Conservation (phyloP, 1,284 basidiomycete species). For the Singerocomus inundabilis region DNA sequence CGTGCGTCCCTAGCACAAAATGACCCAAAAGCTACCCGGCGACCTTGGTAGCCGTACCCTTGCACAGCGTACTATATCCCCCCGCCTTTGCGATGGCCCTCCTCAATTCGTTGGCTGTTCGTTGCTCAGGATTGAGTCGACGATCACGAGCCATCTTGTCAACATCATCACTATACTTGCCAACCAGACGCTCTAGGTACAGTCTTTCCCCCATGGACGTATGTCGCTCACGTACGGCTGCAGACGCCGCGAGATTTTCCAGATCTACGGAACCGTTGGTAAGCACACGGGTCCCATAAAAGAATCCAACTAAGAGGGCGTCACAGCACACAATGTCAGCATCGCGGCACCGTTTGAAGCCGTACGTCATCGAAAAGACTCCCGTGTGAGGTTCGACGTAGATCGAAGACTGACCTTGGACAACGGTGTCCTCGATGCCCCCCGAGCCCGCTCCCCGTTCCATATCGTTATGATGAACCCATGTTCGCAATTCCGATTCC, state of each 20-base stretch:
- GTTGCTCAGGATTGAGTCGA: slow-evolving; percentile 81
- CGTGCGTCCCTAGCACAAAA: slow-evolving; percentile 4
- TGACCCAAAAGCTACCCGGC: slow-evolving; percentile 3
- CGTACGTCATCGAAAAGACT: neutral
- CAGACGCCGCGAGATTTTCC: slow-evolving; percentile 44
- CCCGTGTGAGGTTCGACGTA: neutral
- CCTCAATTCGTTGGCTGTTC: slow-evolving; percentile 80
- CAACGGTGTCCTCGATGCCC: slow-evolving; percentile 7
- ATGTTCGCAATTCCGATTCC: slow-evolving; percentile 20
- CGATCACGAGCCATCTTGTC: slow-evolving; percentile 79
- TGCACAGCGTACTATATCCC: slow-evolving; percentile 23
- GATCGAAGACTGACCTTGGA: slow-evolving; percentile 38
- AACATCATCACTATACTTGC: slow-evolving; percentile 72
- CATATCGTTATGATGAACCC: slow-evolving; percentile 14
- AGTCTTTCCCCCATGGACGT: slow-evolving; percentile 68
- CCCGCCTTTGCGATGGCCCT: slow-evolving; percentile 58
- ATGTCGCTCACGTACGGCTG: slow-evolving; percentile 54
- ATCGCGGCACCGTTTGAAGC: neutral
- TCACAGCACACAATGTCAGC: slow-evolving; percentile 1
- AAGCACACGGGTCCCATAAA: too few relatives aligned
- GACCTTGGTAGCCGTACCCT: slow-evolving; percentile 1
- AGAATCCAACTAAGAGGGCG: neutral
- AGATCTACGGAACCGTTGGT: slow-evolving; percentile 38
- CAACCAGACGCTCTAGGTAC: slow-evolving; percentile 69
- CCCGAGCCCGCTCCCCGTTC: neutral